phyloP scores from a whole-genome alignment of 75 land plant species.

The Sequoia sempervirens region DNA sequence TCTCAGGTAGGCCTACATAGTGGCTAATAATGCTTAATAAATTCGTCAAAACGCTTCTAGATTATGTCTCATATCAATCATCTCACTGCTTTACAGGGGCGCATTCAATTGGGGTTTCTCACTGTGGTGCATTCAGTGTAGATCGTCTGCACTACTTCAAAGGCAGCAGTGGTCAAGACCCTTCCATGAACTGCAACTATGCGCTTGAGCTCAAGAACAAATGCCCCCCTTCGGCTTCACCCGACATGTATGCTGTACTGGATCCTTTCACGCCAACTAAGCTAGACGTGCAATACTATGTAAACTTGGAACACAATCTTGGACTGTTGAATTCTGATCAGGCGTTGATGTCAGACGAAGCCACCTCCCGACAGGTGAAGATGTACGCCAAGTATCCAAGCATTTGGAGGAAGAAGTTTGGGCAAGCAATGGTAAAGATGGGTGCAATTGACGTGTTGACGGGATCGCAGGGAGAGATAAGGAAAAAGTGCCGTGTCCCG shows the following conservation, averaged over 20 bases:
- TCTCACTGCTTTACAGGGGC: conserved; percentile 15
- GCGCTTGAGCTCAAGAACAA: not conserved
- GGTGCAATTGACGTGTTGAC: no score
- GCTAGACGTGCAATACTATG: no score
- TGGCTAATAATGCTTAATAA: no score
- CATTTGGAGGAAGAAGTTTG: not conserved
- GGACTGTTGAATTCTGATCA: not conserved
- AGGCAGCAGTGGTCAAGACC: conserved; percentile 15
- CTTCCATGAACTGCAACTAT: conserved; percentile 4
- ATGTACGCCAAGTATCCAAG: not conserved
- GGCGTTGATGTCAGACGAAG: no score
- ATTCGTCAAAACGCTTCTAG: not conserved
- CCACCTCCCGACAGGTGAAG: not conserved
- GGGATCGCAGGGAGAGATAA: not conserved
- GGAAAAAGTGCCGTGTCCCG: conserved; percentile 5
- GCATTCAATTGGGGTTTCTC: conserved; percentile 6
- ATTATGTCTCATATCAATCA: not conserved
- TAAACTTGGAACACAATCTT: no score
- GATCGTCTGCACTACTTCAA: not conserved
- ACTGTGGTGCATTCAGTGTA: conserved; percentile 15
- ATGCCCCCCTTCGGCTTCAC: no score
- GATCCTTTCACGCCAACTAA: conserved; percentile 18
- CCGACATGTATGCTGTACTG: not conserved
- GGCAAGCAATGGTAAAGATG: no score
- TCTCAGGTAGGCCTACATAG: not conserved